Base-by-base conservation (phyloP, 2,329 filamentous ascomycete genomes). In the Pseudogymnoascus sp. region DNA sequence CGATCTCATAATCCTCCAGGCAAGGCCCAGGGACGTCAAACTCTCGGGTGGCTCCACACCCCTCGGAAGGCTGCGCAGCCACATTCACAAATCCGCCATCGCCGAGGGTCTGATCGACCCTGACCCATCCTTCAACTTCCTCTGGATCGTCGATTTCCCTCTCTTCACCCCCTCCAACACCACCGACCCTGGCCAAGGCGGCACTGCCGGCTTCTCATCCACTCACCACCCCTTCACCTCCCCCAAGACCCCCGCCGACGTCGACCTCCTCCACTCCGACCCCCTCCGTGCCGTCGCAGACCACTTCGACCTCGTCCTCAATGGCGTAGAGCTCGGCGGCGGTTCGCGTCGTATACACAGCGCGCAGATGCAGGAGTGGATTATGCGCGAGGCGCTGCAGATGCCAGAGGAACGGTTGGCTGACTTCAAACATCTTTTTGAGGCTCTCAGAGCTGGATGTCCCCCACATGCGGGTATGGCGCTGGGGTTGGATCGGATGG, bases 211-310 rank as follows among this genome's bases (percentile, higher is more conserved):
- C 4, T 85, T 97, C 68, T 85, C 87, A 8, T 87, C 93, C 0
- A 96, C 92, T 0, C 94, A 99, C 70, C 94, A 99, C 72, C 94
- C 94, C 0, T 99, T 99, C 74, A 99, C 94, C 0, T 90, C 94
- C 0, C 94, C 94, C 0, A 84, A 89, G 35, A 84, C 84, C 0
- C 73, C 80, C 0, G 76, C 78, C 4, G 92, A 97, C 70, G 81
- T 96, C 14, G 86, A 91, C 38, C 74, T 90, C 0, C 82, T 97
- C 1, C 78, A 85, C 37, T 85, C 80, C 0, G 80, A 91, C 39
- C 93, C 94, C 0, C 78, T 91, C 0, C 74, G 80, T 54, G 91
- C 85, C 1, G 83, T 81, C 67, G 95, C 89, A 3, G 93, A 96
- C 68, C 92, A 96, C 71, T 99, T 97, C 75, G 94, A 99, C 68